Evolutionary conservation across 257 asterid species (phyloP), one percentile per base, ranked within the genome.

Genomic region (Solanum gandarillasii): DNA sequence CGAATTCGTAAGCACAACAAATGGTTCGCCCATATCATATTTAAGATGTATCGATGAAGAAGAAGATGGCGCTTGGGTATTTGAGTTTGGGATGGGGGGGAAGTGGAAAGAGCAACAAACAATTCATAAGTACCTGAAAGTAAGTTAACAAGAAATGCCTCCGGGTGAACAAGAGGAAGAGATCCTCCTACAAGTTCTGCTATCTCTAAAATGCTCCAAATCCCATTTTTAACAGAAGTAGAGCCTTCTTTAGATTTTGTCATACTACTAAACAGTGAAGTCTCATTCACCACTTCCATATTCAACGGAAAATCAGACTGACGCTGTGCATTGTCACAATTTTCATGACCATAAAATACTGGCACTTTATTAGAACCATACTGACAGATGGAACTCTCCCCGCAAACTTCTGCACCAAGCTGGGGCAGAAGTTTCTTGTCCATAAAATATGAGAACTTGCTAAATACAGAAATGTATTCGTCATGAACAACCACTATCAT

Each of bases 131-230:
- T 93, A 97, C 99, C 99, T 97, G 98, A 88, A 88, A 90, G 92
- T 87, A 95, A 88, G 93, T 94, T 95, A 41, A 87, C 85, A 86
- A 97, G 88, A 86, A 97, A 94, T 43, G 98, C 94, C 92, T 92
- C 96, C 4, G 99, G 98, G 88, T 95, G 99, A 91, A 93, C 94
- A 84, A 92, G 90, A 84, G 97, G 93, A 86, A 95, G 88, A 83
- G 95, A 86, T 90, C 99, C 99, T 88, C 98, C 98, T 48, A 95
- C 90, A 88, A 87, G 88, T 89, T 94, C 96, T 13, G 95, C 94
- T 87, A 95, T 91, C 89, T 93, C 96, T 86, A 94, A 88, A 92
- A 97, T 90, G 92, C 96, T 95, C 95, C 93, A 94, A 74, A 93
- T 94, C 89, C 89, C 87, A 87, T 86, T 86, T 76, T 90, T 62